A percentile compares a stretch with the other conserved stretches of the same genome.
Conservation (phyloP, 495 filamentous ascomycete species). For the Articulospora tetracladia region DNA sequence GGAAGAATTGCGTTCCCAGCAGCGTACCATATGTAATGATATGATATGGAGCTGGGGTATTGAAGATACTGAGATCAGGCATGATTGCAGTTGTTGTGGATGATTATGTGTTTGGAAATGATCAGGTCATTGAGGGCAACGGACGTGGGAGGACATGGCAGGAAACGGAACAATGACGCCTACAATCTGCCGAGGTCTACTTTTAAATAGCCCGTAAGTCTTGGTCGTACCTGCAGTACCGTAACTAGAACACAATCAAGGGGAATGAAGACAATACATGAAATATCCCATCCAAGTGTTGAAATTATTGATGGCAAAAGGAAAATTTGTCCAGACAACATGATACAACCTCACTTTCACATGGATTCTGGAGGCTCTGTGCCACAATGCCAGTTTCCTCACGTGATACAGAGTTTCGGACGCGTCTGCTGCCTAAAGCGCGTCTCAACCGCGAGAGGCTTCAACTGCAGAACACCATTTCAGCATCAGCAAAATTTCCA, state of each 20-base stretch:
- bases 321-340: too few relatives aligned
- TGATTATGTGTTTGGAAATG: not conserved
- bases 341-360: too few relatives aligned
- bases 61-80: slow-evolving; percentile 41
- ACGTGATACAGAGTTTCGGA: not conserved
- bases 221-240: not conserved
- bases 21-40: slow-evolving; percentile 75
- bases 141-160: not conserved
- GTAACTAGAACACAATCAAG: too few relatives aligned
- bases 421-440: not conserved
- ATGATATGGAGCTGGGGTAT: slow-evolving; percentile 70
- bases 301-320: too few relatives aligned
- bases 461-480: not conserved
- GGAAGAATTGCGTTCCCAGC: slow-evolving; percentile 74
- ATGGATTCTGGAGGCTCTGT: too few relatives aligned
- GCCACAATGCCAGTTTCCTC: too few relatives aligned
- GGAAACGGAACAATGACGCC: not conserved
- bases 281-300: too few relatives aligned
- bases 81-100: slow-evolving; percentile 23
- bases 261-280: too few relatives aligned
- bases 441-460: not conserved
- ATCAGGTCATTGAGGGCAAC: not conserved
- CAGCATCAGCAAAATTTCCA: not conserved
- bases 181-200: not conserved
- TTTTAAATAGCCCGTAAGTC: too few relatives aligned